phyloP scores from a whole-genome alignment of 2,329 filamentous ascomycete genomes.

The Clarireedia monteithiana region DNA sequence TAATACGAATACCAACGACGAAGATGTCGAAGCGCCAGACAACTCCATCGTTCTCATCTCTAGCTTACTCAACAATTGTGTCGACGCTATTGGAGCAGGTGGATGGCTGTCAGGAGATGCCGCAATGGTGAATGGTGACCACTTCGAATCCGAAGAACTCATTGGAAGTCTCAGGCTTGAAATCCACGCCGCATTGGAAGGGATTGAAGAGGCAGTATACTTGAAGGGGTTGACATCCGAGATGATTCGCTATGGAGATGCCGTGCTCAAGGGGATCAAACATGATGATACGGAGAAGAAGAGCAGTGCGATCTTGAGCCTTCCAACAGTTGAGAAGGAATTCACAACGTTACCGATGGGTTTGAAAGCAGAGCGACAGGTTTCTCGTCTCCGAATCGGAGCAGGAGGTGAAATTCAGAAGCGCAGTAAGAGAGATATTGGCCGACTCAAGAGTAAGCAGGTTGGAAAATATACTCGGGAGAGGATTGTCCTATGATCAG shows the following conservation, averaged over 20 bases:
- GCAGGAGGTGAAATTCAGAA: constrained; percentile 62
- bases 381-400: constrained; percentile 51
- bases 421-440: constrained; percentile 65
- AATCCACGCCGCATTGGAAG: constrained; percentile 63
- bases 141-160: constrained; percentile 51
- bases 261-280: constrained; percentile 16
- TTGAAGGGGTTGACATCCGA: constrained; percentile 59
- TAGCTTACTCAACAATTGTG: constrained; percentile 61
- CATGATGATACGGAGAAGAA: constrained; percentile 26
- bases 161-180: constrained; percentile 59
- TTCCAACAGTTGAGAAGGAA: constrained; percentile 39
- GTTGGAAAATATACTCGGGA: constrained; percentile 80
- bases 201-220: constrained; percentile 59
- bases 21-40: constrained; percentile 48
- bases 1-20: constrained; percentile 38
- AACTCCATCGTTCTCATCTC: constrained; percentile 64
- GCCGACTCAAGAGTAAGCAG: constrained; percentile 69
- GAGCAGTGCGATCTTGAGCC: constrained; percentile 35
- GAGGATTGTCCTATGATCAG: constrained; percentile 55
- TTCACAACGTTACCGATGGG: constrained; percentile 59
- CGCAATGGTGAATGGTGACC: constrained; percentile 39
- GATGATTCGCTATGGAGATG: constrained; percentile 52
- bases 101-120: constrained; percentile 64
- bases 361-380: constrained; percentile 49
- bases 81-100: constrained; percentile 67